Percentiles rank a stretch among this genome's conserved stretches.
phyloP scores from a whole-genome alignment of 2,329 filamentous ascomycete species.

The Byssochlamys sp. region DNA sequence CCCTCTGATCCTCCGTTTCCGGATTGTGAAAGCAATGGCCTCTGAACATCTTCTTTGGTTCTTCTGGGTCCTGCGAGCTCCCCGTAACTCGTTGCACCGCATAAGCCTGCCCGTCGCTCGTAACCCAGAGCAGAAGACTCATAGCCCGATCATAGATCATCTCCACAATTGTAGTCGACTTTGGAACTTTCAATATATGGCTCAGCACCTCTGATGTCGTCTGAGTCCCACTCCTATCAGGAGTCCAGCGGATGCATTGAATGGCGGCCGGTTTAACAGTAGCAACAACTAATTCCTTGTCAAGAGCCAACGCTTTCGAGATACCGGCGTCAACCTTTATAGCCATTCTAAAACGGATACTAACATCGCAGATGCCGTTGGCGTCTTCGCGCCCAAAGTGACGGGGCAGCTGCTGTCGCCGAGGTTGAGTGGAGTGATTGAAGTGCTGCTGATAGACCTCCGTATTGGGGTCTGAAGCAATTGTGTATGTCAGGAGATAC shows the following conservation, averaged over 20 bases:
- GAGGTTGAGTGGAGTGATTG: slow-evolving; percentile 36
- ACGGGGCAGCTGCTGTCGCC: slow-evolving; percentile 36
- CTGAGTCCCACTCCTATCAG: slow-evolving; percentile 70
- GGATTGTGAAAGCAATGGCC: slow-evolving; percentile 86
- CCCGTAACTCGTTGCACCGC: slow-evolving; percentile 65
- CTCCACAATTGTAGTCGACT: slow-evolving; percentile 64
- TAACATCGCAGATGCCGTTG: slow-evolving; percentile 72
- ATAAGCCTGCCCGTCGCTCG: slow-evolving; percentile 75
- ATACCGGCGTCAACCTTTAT: slow-evolving; percentile 97
- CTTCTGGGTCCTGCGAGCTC: slow-evolving; percentile 33
- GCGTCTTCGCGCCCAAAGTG: slow-evolving; percentile 70
- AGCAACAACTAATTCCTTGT: slow-evolving; percentile 85
- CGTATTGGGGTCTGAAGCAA: slow-evolving; percentile 72
- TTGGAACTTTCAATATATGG: slow-evolving; percentile 75
- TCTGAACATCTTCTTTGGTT: slow-evolving; percentile 63
- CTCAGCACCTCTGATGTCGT: slow-evolving; percentile 84
- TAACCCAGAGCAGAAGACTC: slow-evolving; percentile 90
- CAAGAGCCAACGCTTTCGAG: slow-evolving; percentile 72
- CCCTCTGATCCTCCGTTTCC: slow-evolving; percentile 48
- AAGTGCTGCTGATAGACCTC: slow-evolving; percentile 80
- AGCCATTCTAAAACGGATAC: slow-evolving; percentile 87
- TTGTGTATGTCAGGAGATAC: slow-evolving; percentile 87
- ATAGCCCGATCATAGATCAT: slow-evolving; percentile 94
- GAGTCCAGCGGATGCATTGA: slow-evolving; percentile 90
- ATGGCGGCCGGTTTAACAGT: slow-evolving; percentile 87